Evolutionary conservation across 2,329 filamentous ascomycete genomes (phyloP), one percentile per base, ranked within the genome.

Genomic region (Penicillium sp.): DNA sequence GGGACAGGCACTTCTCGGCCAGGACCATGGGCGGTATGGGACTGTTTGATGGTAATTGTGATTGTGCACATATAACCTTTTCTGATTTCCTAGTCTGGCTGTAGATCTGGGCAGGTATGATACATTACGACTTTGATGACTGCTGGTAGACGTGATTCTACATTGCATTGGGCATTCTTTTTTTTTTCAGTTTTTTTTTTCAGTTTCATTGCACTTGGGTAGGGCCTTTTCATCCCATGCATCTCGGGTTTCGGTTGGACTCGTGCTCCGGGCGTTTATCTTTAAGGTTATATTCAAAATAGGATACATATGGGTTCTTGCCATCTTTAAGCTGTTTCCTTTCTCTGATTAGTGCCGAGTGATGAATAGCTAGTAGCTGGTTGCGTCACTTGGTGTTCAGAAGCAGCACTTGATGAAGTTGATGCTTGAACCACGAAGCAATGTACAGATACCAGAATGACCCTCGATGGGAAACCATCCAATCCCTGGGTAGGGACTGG

Each of bases 11-110:
- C 59, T 72, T 31, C 54, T 72, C 33, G 47, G 55, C 15, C 50
- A 57, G 4, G 65, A 62, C 9, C 53, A 56, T 2, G 60, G 59
- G 38, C 61, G 59, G 55, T 72, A 72, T 46, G 69, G 68, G 13
- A 60, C 65, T 46, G 63, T 71, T 50, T 71, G 45, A 64, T 47
- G 3, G 20, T 42, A 44, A 5, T 24, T 18, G 12, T 42, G 46
- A 5, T 24, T 18, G 12, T 45, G 31, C 38, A 50, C 37, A 39
- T 31, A 24, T 40, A 12, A 12, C 38, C 23, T 41, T 46, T 2
- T 40, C 20, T 41, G n/a, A 23, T 6, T 37, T 42, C 23, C 28
- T 37, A 44, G 29, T 24, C 25, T 28, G 42, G 18, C 25, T 33
- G 9, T 38, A 20, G 32, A 46, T 28, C 27, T 37, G 42, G 38